Evolutionary conservation across 768 basidiomycete genomes (phyloP), one percentile per base, ranked within the genome.

Genomic region (Xerocomellus amylosporus): DNA sequence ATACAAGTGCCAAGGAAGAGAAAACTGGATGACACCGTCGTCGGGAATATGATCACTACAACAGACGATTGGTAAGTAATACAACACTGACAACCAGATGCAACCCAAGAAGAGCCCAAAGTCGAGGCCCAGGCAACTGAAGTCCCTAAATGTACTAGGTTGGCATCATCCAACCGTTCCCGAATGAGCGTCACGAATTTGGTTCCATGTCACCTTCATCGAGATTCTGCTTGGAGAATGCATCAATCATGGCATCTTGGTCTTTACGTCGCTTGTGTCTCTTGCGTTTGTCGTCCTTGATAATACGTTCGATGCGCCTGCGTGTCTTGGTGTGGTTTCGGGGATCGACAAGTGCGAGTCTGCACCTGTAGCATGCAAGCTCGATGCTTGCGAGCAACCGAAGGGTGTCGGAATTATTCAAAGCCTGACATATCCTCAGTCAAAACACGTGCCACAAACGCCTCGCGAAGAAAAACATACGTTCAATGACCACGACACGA

Each of bases 401-500:
- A 33, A 93, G 78, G 1, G 90, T 92, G 65, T 93, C 90, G 8
- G 89, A 83, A 63, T 88, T 86, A 64, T 90, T 93, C 58, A 90
- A 70, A 2, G 90, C 89, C 90, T 93, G 58, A 40, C 38, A 56
- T 42, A 60, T 43, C 38, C 36, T 43, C 36, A 49, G 42, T 62
- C 56, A 64, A 64, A 58, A 33, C 39, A 51, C 44, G 30, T 45
- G 40, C 12, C 40, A 39, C 41, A 37, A 45, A 56, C 38, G 31
- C 45, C 50, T 49, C 26, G 42, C 41, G n/a, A 56, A 47, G 40
- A 41, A 37, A 37, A 52, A 41, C 84, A 52, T 62, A 90, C 90
- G 64, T 92, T 91, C 55, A 92, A 68, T 30, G 90, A 92, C 89
- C 90, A 93, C 14, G 90, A 92, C 31, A 92, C 75, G 38, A 93